These are phyloP conservation scores for Lentinula detonsa DNA, from an alignment of 768 basidiomycete species.

Conservation along the genomic window DNA sequence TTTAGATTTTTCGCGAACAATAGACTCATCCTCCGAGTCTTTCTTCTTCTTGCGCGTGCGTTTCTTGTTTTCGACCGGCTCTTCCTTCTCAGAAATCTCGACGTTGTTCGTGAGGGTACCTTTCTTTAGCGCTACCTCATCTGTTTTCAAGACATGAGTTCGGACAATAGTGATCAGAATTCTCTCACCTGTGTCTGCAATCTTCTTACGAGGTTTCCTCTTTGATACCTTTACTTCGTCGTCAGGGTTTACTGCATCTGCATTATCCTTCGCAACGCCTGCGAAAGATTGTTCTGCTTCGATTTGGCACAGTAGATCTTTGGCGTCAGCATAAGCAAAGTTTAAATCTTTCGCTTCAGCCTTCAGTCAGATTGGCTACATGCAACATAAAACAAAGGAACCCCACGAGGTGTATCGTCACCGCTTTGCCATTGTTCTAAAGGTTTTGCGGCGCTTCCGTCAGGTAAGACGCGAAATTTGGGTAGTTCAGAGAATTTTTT, in stretches of 20 bases:
- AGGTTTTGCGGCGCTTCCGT: conserved; percentile 37
- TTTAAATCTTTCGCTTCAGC: neutral
- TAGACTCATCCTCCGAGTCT: neutral
- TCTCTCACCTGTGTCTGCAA: neutral
- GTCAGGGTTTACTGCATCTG: neutral
- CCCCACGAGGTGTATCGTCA: conserved; percentile 7
- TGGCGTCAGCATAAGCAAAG: neutral
- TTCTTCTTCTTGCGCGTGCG: neutral
- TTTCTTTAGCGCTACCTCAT: neutral
- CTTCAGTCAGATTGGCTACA: neutral
- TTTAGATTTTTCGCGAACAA: neutral
- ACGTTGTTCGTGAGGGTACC: neutral
- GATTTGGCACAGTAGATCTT: neutral
- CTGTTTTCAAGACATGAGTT: neutral
- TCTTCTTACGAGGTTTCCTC: neutral
- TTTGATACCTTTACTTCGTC: neutral
- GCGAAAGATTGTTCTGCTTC: neutral
- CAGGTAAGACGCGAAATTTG: conserved; percentile 30
- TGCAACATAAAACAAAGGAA: neutral
- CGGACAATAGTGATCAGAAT: neutral
- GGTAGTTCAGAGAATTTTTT: conserved; percentile 62
- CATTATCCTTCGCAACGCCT: neutral
- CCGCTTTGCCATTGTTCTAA: conserved; percentile 36
- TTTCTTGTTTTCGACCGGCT: neutral
- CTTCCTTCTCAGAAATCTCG: neutral